phyloP scores from a whole-genome alignment of 2,329 filamentous ascomycete species.

The Xylariaceae sp. region DNA sequence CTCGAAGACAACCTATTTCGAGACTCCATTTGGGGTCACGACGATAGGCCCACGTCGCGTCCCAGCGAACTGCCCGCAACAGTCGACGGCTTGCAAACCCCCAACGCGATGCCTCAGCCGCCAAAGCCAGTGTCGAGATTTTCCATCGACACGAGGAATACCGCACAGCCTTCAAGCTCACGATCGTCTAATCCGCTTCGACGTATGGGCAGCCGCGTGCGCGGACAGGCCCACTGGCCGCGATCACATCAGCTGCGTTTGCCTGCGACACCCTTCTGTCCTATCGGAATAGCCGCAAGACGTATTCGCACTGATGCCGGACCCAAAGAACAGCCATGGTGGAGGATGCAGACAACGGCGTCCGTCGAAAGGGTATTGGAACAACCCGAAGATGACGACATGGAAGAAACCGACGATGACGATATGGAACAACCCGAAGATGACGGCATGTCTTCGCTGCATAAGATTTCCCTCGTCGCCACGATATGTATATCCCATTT shows the following conservation, averaged over 20 bases:
- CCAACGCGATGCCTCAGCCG: neutral
- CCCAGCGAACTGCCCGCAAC: constrained; percentile 18
- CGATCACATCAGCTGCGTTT: constrained; percentile 15
- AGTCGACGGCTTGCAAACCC: neutral
- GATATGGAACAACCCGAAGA: neutral
- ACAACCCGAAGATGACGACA: neutral
- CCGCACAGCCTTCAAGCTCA: constrained; percentile 11
- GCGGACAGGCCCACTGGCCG: constrained; percentile 10
- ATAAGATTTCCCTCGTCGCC: constrained; percentile 37
- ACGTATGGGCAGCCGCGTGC: neutral
- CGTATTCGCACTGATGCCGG: constrained; percentile 7
- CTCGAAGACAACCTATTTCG: constrained; percentile 20
- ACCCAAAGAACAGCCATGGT: constrained; percentile 11
- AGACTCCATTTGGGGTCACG: constrained; percentile 25
- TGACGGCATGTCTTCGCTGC: constrained; percentile 16
- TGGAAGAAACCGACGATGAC: constrained; percentile 16
- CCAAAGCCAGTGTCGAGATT: constrained; percentile 19
- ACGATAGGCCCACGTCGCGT: constrained; percentile 16
- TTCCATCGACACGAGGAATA: constrained; percentile 22
- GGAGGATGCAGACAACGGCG: neutral
- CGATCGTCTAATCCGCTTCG: constrained; percentile 6
- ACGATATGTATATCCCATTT: constrained; percentile 44
- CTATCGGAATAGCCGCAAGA: constrained; percentile 1
- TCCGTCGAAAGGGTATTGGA: neutral
- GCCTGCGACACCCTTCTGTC: constrained; percentile 6